Evolutionary conservation across 495 filamentous ascomycete species (phyloP).

Genomic region (Bacidia rubella): DNA sequence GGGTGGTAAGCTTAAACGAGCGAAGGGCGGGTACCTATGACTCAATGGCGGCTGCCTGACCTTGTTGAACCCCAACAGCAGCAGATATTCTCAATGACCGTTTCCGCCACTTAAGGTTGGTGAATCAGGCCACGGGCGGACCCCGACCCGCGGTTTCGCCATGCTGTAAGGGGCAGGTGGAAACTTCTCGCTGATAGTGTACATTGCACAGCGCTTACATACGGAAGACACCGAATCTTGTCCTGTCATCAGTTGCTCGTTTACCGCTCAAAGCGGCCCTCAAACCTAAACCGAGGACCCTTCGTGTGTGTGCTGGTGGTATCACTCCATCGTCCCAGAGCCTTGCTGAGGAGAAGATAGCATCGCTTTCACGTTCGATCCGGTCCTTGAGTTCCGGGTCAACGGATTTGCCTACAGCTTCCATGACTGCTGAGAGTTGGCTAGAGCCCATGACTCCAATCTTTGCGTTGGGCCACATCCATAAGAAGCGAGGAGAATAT

Average conservation of each 20-base stretch:
- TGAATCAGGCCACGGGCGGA: neutral
- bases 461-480: conserved; percentile 95
- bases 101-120: neutral
- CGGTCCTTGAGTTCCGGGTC: conserved; percentile 70
- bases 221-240: conserved; percentile 87
- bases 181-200: too few species aligned
- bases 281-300: conserved; percentile 70
- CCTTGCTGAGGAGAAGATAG: conserved; percentile 72
- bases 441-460: conserved; percentile 95
- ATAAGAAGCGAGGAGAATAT: conserved; percentile 79
- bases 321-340: conserved; percentile 97
- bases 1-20: too few species aligned
- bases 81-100: neutral
- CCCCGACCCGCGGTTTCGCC: too few species aligned
- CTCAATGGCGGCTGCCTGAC: too few species aligned
- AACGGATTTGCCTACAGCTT: conserved; percentile 72
- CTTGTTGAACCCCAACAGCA: too few species aligned
- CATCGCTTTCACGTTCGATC: conserved; percentile 86
- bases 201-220: conserved; percentile 46
- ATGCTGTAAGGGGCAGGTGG: too few species aligned
- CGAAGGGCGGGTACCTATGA: too few species aligned
- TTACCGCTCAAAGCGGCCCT: conserved; percentile 60
- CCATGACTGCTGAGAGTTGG: conserved; percentile 87
- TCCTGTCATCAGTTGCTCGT: conserved; percentile 42
- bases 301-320: conserved; percentile 73